Conservation (phyloP, 805 yeast species). For the Jamesozyma lodderae region DNA sequence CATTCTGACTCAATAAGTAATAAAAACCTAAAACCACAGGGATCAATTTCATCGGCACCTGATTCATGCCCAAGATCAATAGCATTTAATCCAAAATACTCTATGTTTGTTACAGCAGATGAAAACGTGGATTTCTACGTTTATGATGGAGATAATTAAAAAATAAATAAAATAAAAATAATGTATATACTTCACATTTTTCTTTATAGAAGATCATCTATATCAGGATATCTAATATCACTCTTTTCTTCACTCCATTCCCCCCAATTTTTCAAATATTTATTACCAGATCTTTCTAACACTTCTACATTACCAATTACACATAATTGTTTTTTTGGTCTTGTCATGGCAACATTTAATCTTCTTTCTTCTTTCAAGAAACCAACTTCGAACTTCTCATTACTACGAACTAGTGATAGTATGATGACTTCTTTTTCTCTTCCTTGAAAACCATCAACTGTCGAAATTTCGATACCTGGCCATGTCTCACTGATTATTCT, state of each 20-base stretch:
- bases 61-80: constrained; percentile 34
- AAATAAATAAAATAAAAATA: not conserved
- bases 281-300: constrained; percentile 33
- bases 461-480: constrained; percentile 60
- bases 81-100: constrained; percentile 35
- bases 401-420: constrained; percentile 73
- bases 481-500: constrained; percentile 33
- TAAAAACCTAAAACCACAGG: constrained; percentile 20
- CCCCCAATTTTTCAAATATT: constrained; percentile 57
- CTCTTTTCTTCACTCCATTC: constrained; percentile 57
- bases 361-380: constrained; percentile 72
- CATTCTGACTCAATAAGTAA: constrained; percentile 26
- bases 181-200: not conserved
- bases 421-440: constrained; percentile 85
- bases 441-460: constrained; percentile 96
- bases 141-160: constrained; percentile 14
- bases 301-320: constrained; percentile 82
- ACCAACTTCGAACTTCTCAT: constrained; percentile 63
- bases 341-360: constrained; percentile 86
- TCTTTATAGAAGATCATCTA: constrained; percentile 28
- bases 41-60: constrained; percentile 25
- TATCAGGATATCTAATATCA: constrained; percentile 61
- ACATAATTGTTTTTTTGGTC: constrained; percentile 79
- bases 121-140: constrained; percentile 31
- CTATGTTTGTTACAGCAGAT: constrained; percentile 33